Percentiles rank a stretch among this genome's conserved stretches.
Conservation (phyloP, 345 rosid species). For the Anacardium occidentale region DNA sequence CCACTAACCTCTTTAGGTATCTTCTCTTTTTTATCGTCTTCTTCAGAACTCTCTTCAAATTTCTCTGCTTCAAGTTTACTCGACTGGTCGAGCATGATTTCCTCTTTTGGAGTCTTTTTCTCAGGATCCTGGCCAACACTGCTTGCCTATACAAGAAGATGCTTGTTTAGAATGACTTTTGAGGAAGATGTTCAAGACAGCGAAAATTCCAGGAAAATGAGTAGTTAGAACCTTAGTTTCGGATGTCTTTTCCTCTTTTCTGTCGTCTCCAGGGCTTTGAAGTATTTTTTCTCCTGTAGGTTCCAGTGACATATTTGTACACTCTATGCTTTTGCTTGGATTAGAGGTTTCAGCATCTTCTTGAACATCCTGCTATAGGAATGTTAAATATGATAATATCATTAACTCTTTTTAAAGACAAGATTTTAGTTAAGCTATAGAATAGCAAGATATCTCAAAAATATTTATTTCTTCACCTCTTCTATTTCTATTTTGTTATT, state of each 20-base stretch:
- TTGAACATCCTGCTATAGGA: constrained; percentile 1
- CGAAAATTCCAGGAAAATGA: neutral
- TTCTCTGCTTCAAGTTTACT: constrained; percentile 10
- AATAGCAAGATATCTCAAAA: neutral
- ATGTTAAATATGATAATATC: neutral
- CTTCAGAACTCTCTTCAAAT: constrained; percentile 2
- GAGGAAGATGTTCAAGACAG: constrained; percentile 1
- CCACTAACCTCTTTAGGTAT: constrained; percentile 9
- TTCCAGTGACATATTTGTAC: constrained; percentile 17
- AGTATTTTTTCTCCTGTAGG: constrained; percentile 12
- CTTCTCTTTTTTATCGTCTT: neutral
- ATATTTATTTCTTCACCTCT: constrained; percentile 22
- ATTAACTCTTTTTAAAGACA: too few species aligned
- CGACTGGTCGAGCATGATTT: constrained; percentile 3
- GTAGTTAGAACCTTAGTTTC: neutral
- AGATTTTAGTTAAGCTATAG: neutral
- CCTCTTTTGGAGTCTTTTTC: constrained; percentile 7
- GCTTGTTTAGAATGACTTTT: constrained; percentile 2
- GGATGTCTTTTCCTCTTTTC: neutral
- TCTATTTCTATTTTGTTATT: neutral
- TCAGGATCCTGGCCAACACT: constrained; percentile 19
- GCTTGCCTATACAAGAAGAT: constrained; percentile 23
- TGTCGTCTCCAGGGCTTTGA: constrained; percentile 20
- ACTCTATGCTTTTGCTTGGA: neutral
- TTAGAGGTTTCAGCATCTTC: neutral